A percentile compares a stretch with the other conserved stretches of the same genome.
Evolutionary conservation across 352 stramenopile species (phyloP).

Genomic region (Phytophthora tentaculata): DNA sequence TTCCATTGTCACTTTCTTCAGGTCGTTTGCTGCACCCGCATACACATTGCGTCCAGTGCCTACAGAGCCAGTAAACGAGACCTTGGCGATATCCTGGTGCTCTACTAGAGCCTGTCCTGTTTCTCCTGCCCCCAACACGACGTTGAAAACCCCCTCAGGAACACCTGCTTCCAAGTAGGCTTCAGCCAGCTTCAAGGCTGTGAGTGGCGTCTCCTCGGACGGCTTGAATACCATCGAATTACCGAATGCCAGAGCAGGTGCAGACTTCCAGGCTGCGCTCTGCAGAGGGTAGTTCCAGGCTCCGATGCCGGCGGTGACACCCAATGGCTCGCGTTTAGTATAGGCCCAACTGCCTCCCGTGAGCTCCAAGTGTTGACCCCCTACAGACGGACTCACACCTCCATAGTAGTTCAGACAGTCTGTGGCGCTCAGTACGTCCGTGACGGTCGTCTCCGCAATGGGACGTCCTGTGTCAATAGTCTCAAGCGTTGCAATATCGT

Average conservation of each 20-base stretch:
- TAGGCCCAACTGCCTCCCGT: constrained; percentile 76
- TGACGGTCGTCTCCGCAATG: constrained; percentile 74
- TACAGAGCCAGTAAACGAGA: constrained; percentile 90
- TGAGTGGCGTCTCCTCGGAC: constrained; percentile 86
- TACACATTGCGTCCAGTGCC: constrained; percentile 77
- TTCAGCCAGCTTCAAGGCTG: constrained; percentile 70
- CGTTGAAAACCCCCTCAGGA: constrained; percentile 80
- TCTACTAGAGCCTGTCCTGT: constrained; percentile 65
- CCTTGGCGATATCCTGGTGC: constrained; percentile 63
- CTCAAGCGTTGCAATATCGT: constrained; percentile 76
- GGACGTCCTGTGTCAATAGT: constrained; percentile 81
- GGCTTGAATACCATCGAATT: constrained; percentile 95
- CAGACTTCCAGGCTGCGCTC: constrained; percentile 83
- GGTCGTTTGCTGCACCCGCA: constrained; percentile 61
- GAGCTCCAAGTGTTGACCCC: constrained; percentile 74
- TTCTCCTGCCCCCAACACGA: constrained; percentile 70
- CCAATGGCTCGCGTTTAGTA: constrained; percentile 75
- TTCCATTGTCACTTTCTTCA: constrained; percentile 92
- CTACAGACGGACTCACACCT: constrained; percentile 65
- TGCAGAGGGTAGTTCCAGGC: constrained; percentile 89
- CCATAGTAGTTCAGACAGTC: constrained; percentile 87
- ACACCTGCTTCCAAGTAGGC: constrained; percentile 76
- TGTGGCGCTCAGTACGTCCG: constrained; percentile 71
- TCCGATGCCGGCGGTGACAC: constrained; percentile 76
- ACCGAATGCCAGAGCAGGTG: constrained; percentile 82